Conservation (phyloP, 2,329 filamentous ascomycete genomes). For the Arthrobotrys entomopaga region DNA sequence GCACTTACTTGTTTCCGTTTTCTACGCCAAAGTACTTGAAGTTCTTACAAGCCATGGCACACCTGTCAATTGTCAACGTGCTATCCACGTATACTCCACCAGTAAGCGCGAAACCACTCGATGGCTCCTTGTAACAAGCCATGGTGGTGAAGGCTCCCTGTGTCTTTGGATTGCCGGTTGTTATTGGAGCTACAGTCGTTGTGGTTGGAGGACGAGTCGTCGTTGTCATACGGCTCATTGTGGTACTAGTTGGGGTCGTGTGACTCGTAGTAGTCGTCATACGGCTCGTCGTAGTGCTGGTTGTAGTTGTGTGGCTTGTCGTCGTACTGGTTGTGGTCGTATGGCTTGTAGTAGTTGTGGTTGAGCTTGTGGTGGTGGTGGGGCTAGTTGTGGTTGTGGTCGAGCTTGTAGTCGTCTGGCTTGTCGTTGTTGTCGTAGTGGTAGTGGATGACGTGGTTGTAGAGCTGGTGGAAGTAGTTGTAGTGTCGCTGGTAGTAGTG, state of each 20-base stretch:
- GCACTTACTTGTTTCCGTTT: conserved; percentile 60
- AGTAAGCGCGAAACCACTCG: conserved; percentile 21
- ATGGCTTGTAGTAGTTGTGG: conserved; percentile 1
- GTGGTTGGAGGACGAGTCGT: conserved; percentile 20
- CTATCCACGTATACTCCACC: conserved; percentile 37
- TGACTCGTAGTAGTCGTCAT: conserved; percentile 7
- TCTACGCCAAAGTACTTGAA: conserved; percentile 64
- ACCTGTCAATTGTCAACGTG: conserved; percentile 55
- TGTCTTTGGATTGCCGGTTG: conserved; percentile 36
- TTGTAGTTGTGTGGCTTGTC: conserved; percentile 7
- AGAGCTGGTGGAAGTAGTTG: conserved; percentile 13
- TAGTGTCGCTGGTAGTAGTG: conserved; percentile 12
- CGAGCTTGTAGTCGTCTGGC: conserved; percentile 3
- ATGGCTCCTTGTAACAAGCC: conserved; percentile 42
- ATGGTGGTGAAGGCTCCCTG: conserved; percentile 39
- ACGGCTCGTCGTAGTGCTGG: no score
- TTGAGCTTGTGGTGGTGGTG: conserved; percentile 10
- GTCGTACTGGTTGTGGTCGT: conserved; percentile 2
- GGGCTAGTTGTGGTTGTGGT: conserved; percentile 12
- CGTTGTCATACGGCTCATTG: conserved; percentile 4
- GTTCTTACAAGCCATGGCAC: conserved; percentile 60
- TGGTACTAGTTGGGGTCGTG: background rate
- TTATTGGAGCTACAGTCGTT: background rate
- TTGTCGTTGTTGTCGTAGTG: conserved; percentile 21
- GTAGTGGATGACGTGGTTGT: conserved; percentile 2